A percentile compares a stretch with the other conserved stretches of the same genome.
Evolutionary conservation across 257 asterid species (phyloP).

Genomic region (Knoxia roxburghii): DNA sequence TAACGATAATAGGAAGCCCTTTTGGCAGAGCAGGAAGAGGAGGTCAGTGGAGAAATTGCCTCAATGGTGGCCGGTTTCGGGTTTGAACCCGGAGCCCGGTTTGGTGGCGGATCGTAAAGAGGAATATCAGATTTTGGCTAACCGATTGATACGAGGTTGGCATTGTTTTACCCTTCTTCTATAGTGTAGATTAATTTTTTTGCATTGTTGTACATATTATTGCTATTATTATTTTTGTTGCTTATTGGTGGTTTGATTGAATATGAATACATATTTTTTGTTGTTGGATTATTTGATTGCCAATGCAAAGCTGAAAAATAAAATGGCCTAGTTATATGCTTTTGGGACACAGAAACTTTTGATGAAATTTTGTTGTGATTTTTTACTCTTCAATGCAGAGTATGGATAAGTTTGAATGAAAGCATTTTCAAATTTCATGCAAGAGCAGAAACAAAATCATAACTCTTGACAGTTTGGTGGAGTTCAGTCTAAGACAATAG

Average conservation of each 20-base stretch:
- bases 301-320: neutral
- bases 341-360: neutral
- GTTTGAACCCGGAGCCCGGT: conserved; percentile 17
- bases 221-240: neutral
- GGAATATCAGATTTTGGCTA: conserved; percentile 64
- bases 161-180: conserved; percentile 1
- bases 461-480: neutral
- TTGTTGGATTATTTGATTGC: neutral
- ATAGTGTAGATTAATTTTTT: neutral
- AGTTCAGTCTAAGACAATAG: neutral
- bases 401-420: neutral
- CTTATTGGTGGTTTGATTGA: neutral
- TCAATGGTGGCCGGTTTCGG: conserved; percentile 76
- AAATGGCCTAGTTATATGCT: neutral
- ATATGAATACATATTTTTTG: neutral
- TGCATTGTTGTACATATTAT: neutral
- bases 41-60: conserved; percentile 49
- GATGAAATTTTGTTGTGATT: neutral
- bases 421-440: neutral
- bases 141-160: conserved; percentile 69
- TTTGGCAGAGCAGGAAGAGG: conserved; percentile 34
- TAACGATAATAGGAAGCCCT: conserved; percentile 18
- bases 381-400: neutral
- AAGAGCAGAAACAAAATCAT: neutral
- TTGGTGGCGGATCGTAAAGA: conserved; percentile 31